Evolutionary conservation across 495 filamentous ascomycete genomes (phyloP).

Genomic region (Xeromyces bisporus): DNA sequence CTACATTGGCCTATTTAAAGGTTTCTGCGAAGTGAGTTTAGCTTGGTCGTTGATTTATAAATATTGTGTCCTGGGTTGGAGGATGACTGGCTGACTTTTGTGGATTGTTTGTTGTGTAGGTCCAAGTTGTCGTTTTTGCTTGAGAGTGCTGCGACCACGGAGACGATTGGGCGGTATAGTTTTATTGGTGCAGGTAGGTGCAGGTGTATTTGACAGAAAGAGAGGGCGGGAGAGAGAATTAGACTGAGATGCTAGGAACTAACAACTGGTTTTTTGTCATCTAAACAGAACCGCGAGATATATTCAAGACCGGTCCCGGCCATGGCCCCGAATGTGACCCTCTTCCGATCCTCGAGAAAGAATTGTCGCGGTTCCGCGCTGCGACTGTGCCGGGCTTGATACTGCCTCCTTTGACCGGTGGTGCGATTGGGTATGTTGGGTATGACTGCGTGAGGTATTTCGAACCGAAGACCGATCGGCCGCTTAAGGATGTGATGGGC

Average conservation of each 20-base stretch:
- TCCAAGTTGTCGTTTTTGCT: slow-evolving; percentile 57
- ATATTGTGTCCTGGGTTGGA: neutral
- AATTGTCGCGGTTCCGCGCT: slow-evolving; percentile 60
- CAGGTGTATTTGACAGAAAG: neutral
- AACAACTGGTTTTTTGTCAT: neutral
- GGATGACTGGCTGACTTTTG: slow-evolving; percentile 5
- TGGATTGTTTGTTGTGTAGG: slow-evolving; percentile 7
- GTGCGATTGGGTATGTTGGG: slow-evolving; percentile 88
- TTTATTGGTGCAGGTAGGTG: slow-evolving; percentile 72
- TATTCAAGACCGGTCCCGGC: slow-evolving; percentile 73
- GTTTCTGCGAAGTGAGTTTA: slow-evolving; percentile 51
- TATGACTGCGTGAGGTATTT: slow-evolving; percentile 98
- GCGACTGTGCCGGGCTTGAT: slow-evolving; percentile 61
- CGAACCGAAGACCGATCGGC: slow-evolving; percentile 76
- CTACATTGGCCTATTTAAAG: slow-evolving; percentile 81
- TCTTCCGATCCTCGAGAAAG: slow-evolving; percentile 58
- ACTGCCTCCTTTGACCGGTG: slow-evolving; percentile 73
- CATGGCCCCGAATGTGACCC: slow-evolving; percentile 75
- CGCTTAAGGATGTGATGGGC: slow-evolving; percentile 70
- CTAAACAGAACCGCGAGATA: slow-evolving; percentile 53
- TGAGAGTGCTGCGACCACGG: slow-evolving; percentile 80
- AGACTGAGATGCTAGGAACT: slow-evolving; percentile 1
- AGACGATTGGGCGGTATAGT: slow-evolving; percentile 83
- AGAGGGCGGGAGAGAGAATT: neutral
- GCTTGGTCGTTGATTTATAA: neutral